Evolutionary conservation across 75 land plant genomes (phyloP), one percentile per base, ranked within the genome.

Genomic region (Larix kaempferi): DNA sequence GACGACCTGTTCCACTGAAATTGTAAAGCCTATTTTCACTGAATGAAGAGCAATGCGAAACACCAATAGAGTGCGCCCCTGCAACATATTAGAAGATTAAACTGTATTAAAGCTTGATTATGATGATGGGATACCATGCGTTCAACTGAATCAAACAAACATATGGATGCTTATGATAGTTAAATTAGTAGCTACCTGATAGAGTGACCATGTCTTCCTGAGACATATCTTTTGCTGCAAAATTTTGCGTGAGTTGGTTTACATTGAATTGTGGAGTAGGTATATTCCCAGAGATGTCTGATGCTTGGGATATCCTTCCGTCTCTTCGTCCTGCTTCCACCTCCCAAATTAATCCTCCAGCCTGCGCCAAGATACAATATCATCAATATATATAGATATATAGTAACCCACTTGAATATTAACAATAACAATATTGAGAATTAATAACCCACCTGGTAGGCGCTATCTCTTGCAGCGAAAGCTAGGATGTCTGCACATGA

Each of bases 61-160:
- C 56, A 12, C 88, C 90, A 74, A 91, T 86, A 60, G 93, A 86
- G 80, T 91, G 90, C 56, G 84, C 90, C 49, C 92, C 88, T 59
- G 88, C 81, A 69, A 88, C 6, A n/a, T n/a, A n/a, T n/a, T n/a
- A n/a, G n/a, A 41, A 5, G 0, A 17, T 52, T 7, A n/a, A n/a
- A 72, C 4, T 75, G 5, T 41, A 41, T 41, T 41, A 41, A 41
- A 41, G 6, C 5, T 5, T 5, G 5, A 41, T 41, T 41, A 41
- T 41, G 5, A 41, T 41, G 6, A 41, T n/a, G n/a, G n/a, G 5
- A 6, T 6, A 0, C 0, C 5, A 6, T 6, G 5, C 6, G 0
- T 41, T 41, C 44, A 6, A 41, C 5, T 41, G 5, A 41, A 41
- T 41, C 5, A 4, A 5, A 41, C n/a, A n/a, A n/a, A n/a, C n/a